Evolutionary conservation across 495 filamentous ascomycete species (phyloP), one percentile per base, ranked within the genome.

Genomic region (Xylaria longipes): DNA sequence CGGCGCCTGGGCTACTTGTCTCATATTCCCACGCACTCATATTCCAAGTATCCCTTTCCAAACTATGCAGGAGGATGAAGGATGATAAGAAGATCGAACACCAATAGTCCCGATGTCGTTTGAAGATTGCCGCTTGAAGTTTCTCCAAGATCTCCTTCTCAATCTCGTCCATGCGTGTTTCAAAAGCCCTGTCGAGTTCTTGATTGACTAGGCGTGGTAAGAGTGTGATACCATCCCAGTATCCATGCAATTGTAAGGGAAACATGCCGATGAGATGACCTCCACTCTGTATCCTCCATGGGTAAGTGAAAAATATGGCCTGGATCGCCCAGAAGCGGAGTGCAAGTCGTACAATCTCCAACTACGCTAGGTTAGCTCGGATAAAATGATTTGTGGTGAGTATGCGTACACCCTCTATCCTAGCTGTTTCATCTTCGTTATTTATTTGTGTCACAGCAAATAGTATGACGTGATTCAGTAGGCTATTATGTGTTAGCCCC

Each of bases 11-110:
- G 27, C 22, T 22, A 1, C 31, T 60, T n/a, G 48, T 68, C 31
- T 68, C 65, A 45, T 58, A 60, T 5, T 60, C 48, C 65, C 65
- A 68, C 1, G 65, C 65, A 5, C 29, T 41, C 65, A 68, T 68
- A 45, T 68, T 68, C 65, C 65, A 68, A 12, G 65, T 56, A 31
- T 68, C 65, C 11, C 56, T 56, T 60, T 68, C 65, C 35, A 68
- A 33, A 46, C 50, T 60, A 27, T 68, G 65, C 33, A 68, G 31
- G 9, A 68, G 27, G 22, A 68, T 56, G 27, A 68, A 68, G 1
- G 22, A 41, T 11, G 65, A 35, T 9, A 68, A 20, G 31, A 68
- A 68, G 14, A 68, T 68, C 46, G 65, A 41, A 17, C 65, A 68
- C 65, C 65, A 68, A 9, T 45, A 17, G 35, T 58, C 17, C 11